Conservation (phyloP, 208 protist species). For the Wallacemonas sp. region DNA sequence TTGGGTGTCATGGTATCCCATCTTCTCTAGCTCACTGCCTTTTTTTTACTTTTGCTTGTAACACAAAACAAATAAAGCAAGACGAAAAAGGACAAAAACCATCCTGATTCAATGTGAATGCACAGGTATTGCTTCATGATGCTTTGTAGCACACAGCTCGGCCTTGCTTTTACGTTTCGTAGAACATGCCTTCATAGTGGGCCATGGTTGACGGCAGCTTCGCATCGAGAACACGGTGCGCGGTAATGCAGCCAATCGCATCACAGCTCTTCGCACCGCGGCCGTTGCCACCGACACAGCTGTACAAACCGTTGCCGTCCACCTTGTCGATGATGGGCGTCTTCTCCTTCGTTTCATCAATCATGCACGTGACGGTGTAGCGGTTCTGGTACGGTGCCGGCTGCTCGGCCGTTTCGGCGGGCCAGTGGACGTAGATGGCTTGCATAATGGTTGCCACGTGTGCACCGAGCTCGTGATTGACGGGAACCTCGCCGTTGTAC, state of each 20-base stretch:
- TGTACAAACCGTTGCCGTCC: constrained; percentile 21
- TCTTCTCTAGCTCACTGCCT: too few relatives aligned
- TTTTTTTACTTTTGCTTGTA: too few relatives aligned
- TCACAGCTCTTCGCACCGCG: constrained; percentile 28
- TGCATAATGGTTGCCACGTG: constrained; percentile 2
- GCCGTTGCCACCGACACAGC: constrained; percentile 24
- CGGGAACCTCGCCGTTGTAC: constrained; percentile 16
- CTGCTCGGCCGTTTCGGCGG: constrained; percentile 10
- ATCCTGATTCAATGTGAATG: too few relatives aligned
- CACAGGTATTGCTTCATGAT: too few relatives aligned
- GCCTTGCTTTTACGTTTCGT: too few relatives aligned
- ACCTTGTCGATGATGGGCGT: constrained; percentile 21
- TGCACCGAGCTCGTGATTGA: background rate
- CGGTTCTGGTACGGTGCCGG: background rate
- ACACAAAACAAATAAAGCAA: too few relatives aligned
- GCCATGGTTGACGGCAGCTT: constrained; percentile 3
- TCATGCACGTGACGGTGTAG: constrained; percentile 24
- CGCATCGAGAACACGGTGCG: constrained; percentile 25
- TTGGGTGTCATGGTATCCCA: too few relatives aligned
- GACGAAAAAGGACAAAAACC: too few relatives aligned
- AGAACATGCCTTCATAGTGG: constrained; percentile 8
- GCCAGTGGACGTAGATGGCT: constrained; percentile 22
- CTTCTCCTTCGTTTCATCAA: constrained; percentile 13
- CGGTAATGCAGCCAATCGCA: constrained; percentile 29
- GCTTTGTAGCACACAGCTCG: too few relatives aligned